These are phyloP conservation scores for Penicillium glabrum DNA, from an alignment of 2,329 filamentous ascomycete species.

Conservation along the genomic window DNA sequence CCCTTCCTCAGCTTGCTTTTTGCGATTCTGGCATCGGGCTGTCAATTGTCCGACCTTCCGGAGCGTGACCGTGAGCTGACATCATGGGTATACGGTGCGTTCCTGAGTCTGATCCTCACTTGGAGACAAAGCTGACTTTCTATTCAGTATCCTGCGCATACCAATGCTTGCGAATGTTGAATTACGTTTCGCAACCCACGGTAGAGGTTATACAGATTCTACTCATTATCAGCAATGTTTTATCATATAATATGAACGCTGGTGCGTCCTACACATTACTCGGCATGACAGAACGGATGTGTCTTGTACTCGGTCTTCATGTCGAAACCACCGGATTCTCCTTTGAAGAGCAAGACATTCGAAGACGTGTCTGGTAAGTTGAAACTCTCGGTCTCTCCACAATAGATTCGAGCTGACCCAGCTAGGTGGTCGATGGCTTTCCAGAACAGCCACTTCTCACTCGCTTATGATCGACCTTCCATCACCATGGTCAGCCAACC, in stretches of 20 bases:
- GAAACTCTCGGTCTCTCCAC: too few species aligned
- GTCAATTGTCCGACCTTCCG: conserved; percentile 58
- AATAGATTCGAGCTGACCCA: conserved; percentile 4
- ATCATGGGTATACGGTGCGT: conserved; percentile 61
- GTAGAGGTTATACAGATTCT: conserved; percentile 62
- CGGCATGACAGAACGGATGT: conserved; percentile 47
- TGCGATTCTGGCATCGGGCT: conserved; percentile 61
- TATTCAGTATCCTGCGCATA: conserved; percentile 61
- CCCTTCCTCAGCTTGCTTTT: conserved; percentile 62
- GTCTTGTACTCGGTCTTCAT: conserved; percentile 59
- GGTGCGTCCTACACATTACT: conserved; percentile 63
- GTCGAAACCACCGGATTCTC: conserved; percentile 53
- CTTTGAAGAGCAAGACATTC: conserved; percentile 42
- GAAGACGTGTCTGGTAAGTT: conserved; percentile 38
- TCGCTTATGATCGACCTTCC: conserved; percentile 59
- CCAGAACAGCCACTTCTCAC: conserved; percentile 61
- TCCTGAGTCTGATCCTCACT: neutral
- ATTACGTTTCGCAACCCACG: conserved; percentile 62
- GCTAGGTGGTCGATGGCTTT: conserved; percentile 57
- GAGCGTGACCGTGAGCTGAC: conserved; percentile 61
- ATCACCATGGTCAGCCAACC: conserved; percentile 52
- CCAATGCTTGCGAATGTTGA: conserved; percentile 63
- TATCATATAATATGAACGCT: conserved; percentile 65
- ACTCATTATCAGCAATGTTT: conserved; percentile 62
- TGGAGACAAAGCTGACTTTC: conserved; percentile 13